Conservation (phyloP, 106 monocot genomes). For the Agapanthus africanus region DNA sequence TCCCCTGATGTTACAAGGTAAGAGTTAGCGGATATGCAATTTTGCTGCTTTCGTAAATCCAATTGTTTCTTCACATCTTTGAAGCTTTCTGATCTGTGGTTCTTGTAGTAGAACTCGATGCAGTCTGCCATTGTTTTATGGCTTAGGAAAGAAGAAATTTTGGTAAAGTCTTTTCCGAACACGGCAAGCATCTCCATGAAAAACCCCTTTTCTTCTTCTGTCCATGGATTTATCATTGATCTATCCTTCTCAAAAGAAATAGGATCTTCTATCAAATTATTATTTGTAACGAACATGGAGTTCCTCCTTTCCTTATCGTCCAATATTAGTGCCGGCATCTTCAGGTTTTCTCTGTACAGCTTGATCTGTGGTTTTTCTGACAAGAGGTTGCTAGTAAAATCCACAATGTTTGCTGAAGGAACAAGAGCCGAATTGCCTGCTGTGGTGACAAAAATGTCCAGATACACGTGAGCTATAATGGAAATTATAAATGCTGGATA, state of each 20-base stretch:
- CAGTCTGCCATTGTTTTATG: slow-evolving; percentile 90
- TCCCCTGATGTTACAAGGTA: slow-evolving; percentile 35
- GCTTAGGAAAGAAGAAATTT: slow-evolving; percentile 56
- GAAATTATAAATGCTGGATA: no score
- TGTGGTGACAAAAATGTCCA: no score
- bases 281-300: slow-evolving; percentile 46
- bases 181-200: slow-evolving; percentile 42
- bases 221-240: slow-evolving; percentile 75
- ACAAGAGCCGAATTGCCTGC: no score
- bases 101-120: slow-evolving; percentile 91
- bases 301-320: slow-evolving; percentile 50
- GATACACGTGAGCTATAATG: no score
- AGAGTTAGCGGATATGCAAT: slow-evolving; percentile 16
- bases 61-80: slow-evolving; percentile 46
- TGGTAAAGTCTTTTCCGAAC: slow-evolving; percentile 48
- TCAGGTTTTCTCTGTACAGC: slow-evolving; percentile 44
- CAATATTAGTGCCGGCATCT: slow-evolving; percentile 75
- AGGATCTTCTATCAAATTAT: slow-evolving; percentile 75
- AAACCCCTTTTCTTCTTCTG: slow-evolving; percentile 57
- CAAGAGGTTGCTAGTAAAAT: slow-evolving; percentile 37
- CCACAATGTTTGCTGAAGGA: no score
- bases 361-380: slow-evolving; percentile 34
- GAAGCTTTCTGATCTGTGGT: slow-evolving; percentile 74
- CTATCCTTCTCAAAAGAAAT: slow-evolving; percentile 48
- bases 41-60: slow-evolving; percentile 36